Conservation (phyloP, 2,329 filamentous ascomycete genomes). For the Ceratocystis alfenasii region DNA sequence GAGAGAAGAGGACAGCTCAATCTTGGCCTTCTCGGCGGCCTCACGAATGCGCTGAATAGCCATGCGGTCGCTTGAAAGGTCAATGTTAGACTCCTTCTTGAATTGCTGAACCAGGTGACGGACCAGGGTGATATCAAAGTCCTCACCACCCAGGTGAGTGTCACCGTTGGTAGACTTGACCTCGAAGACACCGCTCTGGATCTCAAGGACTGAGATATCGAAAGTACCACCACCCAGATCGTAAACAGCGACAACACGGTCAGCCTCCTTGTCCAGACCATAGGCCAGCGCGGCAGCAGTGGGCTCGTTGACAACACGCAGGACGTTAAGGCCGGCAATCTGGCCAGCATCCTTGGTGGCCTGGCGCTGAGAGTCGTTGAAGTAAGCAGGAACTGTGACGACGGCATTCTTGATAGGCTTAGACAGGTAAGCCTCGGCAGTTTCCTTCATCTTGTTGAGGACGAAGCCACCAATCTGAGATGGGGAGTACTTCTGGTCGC, state of each 20-base stretch:
- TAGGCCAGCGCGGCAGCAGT: slow-evolving; percentile 93
- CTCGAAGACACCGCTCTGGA: slow-evolving; percentile 96
- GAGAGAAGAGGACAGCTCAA: slow-evolving; percentile 86
- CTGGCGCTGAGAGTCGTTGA: slow-evolving; percentile 97
- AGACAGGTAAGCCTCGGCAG: slow-evolving; percentile 81
- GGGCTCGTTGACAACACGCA: slow-evolving; percentile 96
- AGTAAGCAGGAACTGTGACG: slow-evolving; percentile 93
- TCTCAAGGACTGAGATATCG: slow-evolving; percentile 96
- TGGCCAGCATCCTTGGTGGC: slow-evolving; percentile 99
- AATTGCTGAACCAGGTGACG: slow-evolving; percentile 89
- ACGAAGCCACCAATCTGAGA: slow-evolving; percentile 97
- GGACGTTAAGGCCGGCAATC: slow-evolving; percentile 89
- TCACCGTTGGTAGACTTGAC: slow-evolving; percentile 99
- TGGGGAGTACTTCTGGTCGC: slow-evolving; percentile 89
- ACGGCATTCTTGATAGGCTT: slow-evolving; percentile 91
- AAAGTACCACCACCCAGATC: slow-evolving; percentile 98
- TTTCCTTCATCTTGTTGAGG: slow-evolving; percentile 98
- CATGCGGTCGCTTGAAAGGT: slow-evolving; percentile 88
- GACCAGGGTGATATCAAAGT: slow-evolving; percentile 91
- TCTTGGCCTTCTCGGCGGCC: slow-evolving; percentile 98
- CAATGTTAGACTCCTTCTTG: slow-evolving; percentile 89
- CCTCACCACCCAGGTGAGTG: slow-evolving; percentile 94
- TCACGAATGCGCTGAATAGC: slow-evolving; percentile 98
- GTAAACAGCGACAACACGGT: slow-evolving; percentile 86
- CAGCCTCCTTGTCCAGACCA: slow-evolving; percentile 86